These are phyloP conservation scores for Aristolochia californica DNA, from an alignment of 164 flowering plant species.

Conservation along the genomic window DNA sequence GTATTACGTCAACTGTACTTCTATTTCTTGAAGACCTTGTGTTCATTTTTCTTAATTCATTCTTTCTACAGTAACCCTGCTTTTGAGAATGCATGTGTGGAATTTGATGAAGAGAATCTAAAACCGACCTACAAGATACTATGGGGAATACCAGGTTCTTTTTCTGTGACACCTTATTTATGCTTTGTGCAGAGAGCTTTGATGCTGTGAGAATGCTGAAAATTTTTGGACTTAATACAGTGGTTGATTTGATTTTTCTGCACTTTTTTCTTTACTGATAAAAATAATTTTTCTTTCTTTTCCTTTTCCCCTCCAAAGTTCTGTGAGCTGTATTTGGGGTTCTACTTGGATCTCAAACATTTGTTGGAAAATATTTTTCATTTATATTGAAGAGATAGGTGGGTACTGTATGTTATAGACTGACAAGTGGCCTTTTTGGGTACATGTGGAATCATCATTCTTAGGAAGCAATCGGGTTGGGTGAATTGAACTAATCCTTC, in stretches of 20 bases:
- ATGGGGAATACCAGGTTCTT: conserved; percentile 90
- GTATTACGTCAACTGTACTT: too few relatives aligned
- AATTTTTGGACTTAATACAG: background rate
- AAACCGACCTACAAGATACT: conserved; percentile 90
- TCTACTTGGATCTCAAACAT: too few relatives aligned
- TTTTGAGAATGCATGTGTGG: conserved; percentile 96
- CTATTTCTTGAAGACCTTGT: background rate
- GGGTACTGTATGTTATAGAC: too few relatives aligned
- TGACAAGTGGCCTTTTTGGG: too few relatives aligned
- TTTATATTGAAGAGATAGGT: too few relatives aligned
- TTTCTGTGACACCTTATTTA: background rate
- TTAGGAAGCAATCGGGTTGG: too few relatives aligned
- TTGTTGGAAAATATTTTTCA: too few relatives aligned
- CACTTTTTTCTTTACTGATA: background rate
- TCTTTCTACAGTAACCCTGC: conserved; percentile 43
- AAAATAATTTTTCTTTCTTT: background rate
- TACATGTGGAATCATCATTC: too few relatives aligned
- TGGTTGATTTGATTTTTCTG: background rate
- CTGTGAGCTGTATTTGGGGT: too few relatives aligned
- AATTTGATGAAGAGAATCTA: conserved; percentile 80
- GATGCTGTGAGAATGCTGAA: background rate
- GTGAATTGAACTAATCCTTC: too few relatives aligned
- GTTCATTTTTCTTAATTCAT: background rate
- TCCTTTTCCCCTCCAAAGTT: too few relatives aligned
- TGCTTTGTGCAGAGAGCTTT: background rate